Base-by-base conservation (phyloP, 192 early-diverging fungal genomes). In the Helicostylum pulchrum region DNA sequence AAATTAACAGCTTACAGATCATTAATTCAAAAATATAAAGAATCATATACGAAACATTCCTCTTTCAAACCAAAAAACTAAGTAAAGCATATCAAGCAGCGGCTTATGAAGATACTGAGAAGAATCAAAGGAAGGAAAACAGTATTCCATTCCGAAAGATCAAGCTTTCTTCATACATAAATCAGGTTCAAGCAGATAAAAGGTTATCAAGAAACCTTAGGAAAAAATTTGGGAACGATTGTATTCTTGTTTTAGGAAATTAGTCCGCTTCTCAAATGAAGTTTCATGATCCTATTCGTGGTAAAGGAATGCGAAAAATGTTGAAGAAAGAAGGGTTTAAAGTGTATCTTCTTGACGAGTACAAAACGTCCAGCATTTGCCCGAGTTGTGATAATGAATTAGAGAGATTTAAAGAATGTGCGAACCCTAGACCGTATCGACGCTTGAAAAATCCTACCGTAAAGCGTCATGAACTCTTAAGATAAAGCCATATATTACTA, bases 311-410 rank as follows among this genome's bases (percentile, higher is more conserved):
- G 19, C 4, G 53, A 54, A 54, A 30, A 4, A 54, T 4, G 7
- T 20, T 54, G 4, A 4, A 14, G 21, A 54, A 54, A 19, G 31
- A 54, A 54, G 53, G 53, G 31, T 54, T 31, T 30, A 23, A 54
- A 30, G 53, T 54, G 2, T 54, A 30, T 54, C 53, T 54, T 54
- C 5, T 54, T 2, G 19, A 54, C 14, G 53, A 54, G 53, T 54
- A 23, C 53, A 54, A 54, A 12, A 54, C 53, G 2, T 54, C 53
- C 3, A 54, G 31, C 7, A 17, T 31, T 20, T 54, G 17, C 19
- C 26, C 2, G 4, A 3, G 2, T 54, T 54, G 20, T 54, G 12
- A 30, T 23, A 20, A 54, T 4, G 19, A 26, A 20, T 20, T 12
- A 31, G 26, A 3, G 21, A 54, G 4, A 7, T 12, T 54, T 54